Conservation (phyloP, 2,329 filamentous ascomycete species). For the Tolypocladium nubicola region DNA sequence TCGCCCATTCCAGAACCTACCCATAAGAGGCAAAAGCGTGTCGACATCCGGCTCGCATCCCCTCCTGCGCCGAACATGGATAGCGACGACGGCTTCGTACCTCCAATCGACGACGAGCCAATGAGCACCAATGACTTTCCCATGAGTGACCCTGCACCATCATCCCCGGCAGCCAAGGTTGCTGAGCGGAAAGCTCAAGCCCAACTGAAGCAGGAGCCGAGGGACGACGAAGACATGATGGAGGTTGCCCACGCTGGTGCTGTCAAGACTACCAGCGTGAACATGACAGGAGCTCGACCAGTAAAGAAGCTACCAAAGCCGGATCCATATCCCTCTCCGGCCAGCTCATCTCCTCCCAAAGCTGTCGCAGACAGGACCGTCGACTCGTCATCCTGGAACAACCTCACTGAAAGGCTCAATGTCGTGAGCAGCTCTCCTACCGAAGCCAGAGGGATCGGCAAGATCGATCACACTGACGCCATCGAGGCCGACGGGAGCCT, state of each 20-base stretch:
- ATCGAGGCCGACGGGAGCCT: conserved; percentile 88
- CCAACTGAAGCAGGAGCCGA: conserved; percentile 35
- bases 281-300: conserved; percentile 66
- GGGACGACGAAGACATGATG: conserved; percentile 73
- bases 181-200: conserved; percentile 57
- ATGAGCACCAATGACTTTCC: conserved; percentile 36
- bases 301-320: conserved; percentile 64
- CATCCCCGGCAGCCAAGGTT: conserved; percentile 74
- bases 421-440: conserved; percentile 64
- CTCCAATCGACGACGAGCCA: conserved; percentile 53
- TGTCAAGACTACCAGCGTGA: conserved; percentile 61
- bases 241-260: conserved; percentile 72
- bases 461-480: conserved; percentile 74
- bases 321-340: conserved; percentile 57
- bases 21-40: conserved; percentile 46
- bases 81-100: conserved; percentile 47
- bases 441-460: conserved; percentile 59
- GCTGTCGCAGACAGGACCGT: conserved; percentile 42
- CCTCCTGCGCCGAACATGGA: conserved; percentile 32
- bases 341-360: conserved; percentile 65
- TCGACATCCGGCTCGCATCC: conserved; percentile 37
- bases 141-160: conserved; percentile 82
- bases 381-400: conserved; percentile 80
- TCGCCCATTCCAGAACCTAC: conserved; percentile 56
- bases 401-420: conserved; percentile 76